phyloP scores from a whole-genome alignment of 495 filamentous ascomycete genomes.

The Lophium mytilinum region DNA sequence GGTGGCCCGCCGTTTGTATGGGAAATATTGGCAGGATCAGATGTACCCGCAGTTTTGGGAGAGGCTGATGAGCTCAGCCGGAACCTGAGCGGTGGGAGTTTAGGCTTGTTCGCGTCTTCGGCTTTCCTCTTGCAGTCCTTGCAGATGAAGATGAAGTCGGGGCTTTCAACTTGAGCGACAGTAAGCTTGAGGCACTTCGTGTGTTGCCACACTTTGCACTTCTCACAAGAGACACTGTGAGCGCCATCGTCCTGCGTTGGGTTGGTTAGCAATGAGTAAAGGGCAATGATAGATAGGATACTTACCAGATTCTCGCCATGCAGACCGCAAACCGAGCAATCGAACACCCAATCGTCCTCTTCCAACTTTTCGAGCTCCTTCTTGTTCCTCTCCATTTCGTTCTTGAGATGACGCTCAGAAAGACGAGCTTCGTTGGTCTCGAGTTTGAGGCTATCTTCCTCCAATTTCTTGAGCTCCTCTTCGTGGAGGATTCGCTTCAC shows the following conservation, averaged over 20 bases:
- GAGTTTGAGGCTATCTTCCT: constrained; percentile 64
- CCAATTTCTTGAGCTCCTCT: constrained; percentile 68
- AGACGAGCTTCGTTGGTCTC: constrained; percentile 55
- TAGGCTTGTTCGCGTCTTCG: constrained; percentile 55
- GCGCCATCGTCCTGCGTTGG: constrained; percentile 70
- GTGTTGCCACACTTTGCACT: constrained; percentile 94
- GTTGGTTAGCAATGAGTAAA: constrained; percentile 16
- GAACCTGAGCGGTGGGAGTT: constrained; percentile 63
- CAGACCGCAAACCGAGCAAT: constrained; percentile 78
- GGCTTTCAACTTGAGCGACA: constrained; percentile 66
- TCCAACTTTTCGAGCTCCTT: constrained; percentile 65
- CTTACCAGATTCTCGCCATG: constrained; percentile 72
- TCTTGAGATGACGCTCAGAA: constrained; percentile 70
- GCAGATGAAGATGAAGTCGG: constrained; percentile 88
- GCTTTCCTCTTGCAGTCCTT: constrained; percentile 61
- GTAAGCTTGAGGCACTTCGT: constrained; percentile 79
- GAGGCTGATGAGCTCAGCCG: constrained; percentile 45
- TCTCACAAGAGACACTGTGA: constrained; percentile 90
- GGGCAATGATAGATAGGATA: background rate
- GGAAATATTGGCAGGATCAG: constrained; percentile 31
- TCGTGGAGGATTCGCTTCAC: constrained; percentile 71
- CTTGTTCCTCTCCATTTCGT: constrained; percentile 67
- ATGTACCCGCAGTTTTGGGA: constrained; percentile 12
- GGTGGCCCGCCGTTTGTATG: constrained; percentile 6
- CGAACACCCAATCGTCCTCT: constrained; percentile 88